A percentile compares a stretch with the other conserved stretches of the same genome.
phyloP scores from a whole-genome alignment of 108 stramenopile genomes.

The Nitzschia inconspicua region DNA sequence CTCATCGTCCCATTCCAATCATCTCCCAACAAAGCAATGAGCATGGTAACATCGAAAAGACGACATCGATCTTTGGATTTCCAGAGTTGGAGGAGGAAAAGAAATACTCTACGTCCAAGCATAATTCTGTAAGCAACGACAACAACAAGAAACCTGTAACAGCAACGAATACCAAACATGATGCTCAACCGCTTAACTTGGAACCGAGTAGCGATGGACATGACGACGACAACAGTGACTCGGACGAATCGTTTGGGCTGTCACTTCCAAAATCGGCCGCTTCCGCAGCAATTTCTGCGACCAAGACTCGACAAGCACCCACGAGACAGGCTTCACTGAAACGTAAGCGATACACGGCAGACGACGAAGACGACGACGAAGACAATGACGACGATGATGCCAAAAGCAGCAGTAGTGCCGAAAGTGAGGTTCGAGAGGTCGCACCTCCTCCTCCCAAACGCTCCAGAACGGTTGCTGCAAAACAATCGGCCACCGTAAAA shows the following conservation, averaged over 20 bases:
- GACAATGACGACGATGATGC: constrained; percentile 11
- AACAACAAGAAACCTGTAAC: background rate
- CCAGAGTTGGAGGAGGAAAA: background rate
- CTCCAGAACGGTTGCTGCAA: too few relatives aligned
- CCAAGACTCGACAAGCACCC: constrained; percentile 22
- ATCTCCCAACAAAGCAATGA: background rate
- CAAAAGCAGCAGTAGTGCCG: background rate
- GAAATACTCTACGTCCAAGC: too few relatives aligned
- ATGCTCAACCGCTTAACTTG: background rate
- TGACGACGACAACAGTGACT: constrained; percentile 4
- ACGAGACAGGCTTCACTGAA: constrained; percentile 36
- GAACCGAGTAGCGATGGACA: background rate
- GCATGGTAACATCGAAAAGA: background rate
- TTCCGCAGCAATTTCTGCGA: background rate
- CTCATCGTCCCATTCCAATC: background rate
- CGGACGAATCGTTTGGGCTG: too few relatives aligned
- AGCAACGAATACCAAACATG: background rate
- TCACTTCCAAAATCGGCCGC: background rate
- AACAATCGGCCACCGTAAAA: too few relatives aligned
- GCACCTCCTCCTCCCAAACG: background rate
- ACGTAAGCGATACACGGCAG: constrained; percentile 19
- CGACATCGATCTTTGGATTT: background rate
- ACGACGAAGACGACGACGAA: constrained; percentile 14
- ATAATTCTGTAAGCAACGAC: too few relatives aligned
- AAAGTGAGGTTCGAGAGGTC: background rate